Evolutionary conservation across 805 yeast species (phyloP), one percentile per base, ranked within the genome.

Genomic region (Sugiyamaella smithiae): DNA sequence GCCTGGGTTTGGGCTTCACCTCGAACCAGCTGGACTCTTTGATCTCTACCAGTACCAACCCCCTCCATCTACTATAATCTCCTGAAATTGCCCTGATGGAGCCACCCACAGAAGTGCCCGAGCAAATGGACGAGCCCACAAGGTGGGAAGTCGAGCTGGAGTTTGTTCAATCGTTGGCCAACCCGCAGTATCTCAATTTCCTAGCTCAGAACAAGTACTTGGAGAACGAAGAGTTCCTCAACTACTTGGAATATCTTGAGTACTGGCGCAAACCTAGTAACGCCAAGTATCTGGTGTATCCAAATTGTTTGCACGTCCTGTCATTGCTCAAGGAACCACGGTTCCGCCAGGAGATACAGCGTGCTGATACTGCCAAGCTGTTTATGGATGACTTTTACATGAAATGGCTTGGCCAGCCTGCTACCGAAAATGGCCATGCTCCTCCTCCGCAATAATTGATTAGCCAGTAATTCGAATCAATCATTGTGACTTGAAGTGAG

Each of bases 91-190:
- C 29, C 7, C 7, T 26, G 29, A 19, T 19, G 22, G 38, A 35
- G 38, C 20, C 22, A 20, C 11, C 16, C 16, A 24, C 23, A 9
- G 26, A 11, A 32, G 28, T 45, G 33, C 24, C 9, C 36, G 44
- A 38, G 6, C 54, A 40, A 33, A 36, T 33, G 14, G 70, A 67
- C 32, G 70, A 79, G n/a, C 89, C 91, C n/a, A 77, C 85, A 4
- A 66, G 95, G 49, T 88, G 91, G 88, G 96, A 87, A 60, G 80
- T 87, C 19, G 96, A 87, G 58, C 73, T 87, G n/a, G 97, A 85
- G 78, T 91, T 91, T 67, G 95, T 91, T 2, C 98, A 91, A 67
- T 84, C 96, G 12, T 73, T 91, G 28, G 88, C 96, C 2, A 93
- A 91, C 65, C 81, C 91, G 40, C 96, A 85, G 64, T 91, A 90